phyloP scores from a whole-genome alignment of 169 alveolate genomes.

The Plasmodium inui region DNA sequence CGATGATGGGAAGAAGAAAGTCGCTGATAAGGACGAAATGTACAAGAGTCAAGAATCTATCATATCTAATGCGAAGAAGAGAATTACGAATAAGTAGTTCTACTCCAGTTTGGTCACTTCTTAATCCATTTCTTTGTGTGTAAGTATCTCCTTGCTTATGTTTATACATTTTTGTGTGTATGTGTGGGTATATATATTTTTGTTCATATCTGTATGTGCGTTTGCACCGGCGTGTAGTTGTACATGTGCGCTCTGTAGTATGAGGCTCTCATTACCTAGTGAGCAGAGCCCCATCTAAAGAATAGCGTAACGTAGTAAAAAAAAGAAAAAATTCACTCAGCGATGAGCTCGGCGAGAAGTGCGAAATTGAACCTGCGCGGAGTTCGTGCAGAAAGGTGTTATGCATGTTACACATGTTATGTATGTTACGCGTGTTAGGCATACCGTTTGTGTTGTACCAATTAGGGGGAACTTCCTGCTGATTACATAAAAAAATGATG shows the following conservation, averaged over 20 bases:
- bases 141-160: not conserved
- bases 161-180: not conserved
- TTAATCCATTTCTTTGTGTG: constrained; percentile 4
- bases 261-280: not conserved
- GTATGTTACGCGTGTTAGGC: not conserved
- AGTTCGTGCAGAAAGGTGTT: not conserved
- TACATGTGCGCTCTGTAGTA: not conserved
- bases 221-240: not conserved
- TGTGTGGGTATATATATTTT: not conserved
- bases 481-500: not conserved
- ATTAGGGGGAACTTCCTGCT: not conserved
- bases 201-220: not conserved
- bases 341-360: not conserved
- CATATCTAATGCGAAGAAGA: constrained; percentile 30
- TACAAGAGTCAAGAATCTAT: constrained; percentile 28
- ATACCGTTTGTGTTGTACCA: not conserved
- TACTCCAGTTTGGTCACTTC: not conserved
- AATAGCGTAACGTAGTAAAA: not conserved
- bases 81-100: constrained; percentile 11
- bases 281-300: not conserved
- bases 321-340: not conserved
- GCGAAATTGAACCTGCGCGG: not conserved
- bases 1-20: constrained; percentile 35
- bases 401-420: not conserved
- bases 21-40: constrained; percentile 22